Conservation (phyloP, 1,139 yeast genomes). For the Candida sp. region DNA sequence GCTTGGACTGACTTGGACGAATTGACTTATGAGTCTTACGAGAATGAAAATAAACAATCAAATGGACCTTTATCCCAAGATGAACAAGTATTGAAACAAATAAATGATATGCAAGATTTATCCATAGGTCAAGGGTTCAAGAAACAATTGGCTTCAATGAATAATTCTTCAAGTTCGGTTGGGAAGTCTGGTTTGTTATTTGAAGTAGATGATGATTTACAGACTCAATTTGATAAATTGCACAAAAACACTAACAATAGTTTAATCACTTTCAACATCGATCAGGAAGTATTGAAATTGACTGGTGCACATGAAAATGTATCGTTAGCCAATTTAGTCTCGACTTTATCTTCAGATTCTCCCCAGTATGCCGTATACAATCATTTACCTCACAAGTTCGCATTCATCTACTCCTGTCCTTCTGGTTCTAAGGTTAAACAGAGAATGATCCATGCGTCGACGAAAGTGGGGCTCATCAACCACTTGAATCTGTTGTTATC, state of each 20-base stretch:
- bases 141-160: constrained; percentile 38
- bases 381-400: constrained; percentile 24
- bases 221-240: constrained; percentile 18
- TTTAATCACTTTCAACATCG: constrained; percentile 32
- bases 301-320: constrained; percentile 13
- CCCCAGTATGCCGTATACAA: constrained; percentile 61
- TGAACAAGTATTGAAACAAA: constrained; percentile 50
- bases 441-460: constrained; percentile 90
- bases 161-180: constrained; percentile 6
- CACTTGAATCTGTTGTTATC: constrained; percentile 37
- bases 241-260: constrained; percentile 8
- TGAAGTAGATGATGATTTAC: constrained; percentile 22
- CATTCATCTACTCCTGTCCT: constrained; percentile 86
- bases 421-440: constrained; percentile 87
- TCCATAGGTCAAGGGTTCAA: constrained; percentile 22
- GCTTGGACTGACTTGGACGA: constrained; percentile 63
- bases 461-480: constrained; percentile 63
- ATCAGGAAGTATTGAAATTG: constrained; percentile 27
- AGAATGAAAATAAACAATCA: constrained; percentile 22
- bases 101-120: constrained; percentile 36
- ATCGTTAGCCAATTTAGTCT: constrained; percentile 17
- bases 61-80: constrained; percentile 56
- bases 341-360: constrained; percentile 14
- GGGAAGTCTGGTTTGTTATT: constrained; percentile 21
- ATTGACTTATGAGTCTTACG: constrained; percentile 49